These are phyloP conservation scores for Spizellomyces sp. DNA, from an alignment of 192 early-diverging fungal genomes.

Conservation along the genomic window DNA sequence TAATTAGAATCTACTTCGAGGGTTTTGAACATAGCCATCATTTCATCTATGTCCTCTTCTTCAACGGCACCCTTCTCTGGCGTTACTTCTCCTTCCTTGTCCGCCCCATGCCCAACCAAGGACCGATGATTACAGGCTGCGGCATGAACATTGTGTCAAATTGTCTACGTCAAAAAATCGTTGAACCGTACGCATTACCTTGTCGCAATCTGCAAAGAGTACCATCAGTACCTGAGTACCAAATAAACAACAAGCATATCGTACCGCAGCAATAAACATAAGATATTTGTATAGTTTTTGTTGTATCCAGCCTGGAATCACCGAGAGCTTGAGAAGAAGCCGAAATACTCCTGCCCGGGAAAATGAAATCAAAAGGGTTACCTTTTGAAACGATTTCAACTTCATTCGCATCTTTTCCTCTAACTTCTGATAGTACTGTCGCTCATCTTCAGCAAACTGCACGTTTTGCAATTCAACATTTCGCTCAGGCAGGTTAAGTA, in stretches of 20 bases:
- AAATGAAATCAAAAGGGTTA: not conserved
- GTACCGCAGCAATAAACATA: constrained; percentile 30
- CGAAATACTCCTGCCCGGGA: not conserved
- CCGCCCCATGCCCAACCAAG: constrained; percentile 16
- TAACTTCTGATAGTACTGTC: constrained; percentile 63
- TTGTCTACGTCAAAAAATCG: not conserved
- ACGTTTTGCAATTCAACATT: constrained; percentile 47
- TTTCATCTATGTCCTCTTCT: constrained; percentile 24
- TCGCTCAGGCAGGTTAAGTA: constrained; percentile 63
- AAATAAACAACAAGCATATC: constrained; percentile 1
- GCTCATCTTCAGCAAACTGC: constrained; percentile 55
- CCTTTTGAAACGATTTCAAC: constrained; percentile 23
- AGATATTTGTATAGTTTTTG: constrained; percentile 45
- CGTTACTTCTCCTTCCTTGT: constrained; percentile 16
- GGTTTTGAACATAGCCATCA: constrained; percentile 24
- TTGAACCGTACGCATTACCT: not conserved
- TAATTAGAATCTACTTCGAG: constrained; percentile 18
- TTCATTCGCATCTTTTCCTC: constrained; percentile 30
- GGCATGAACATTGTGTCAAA: not conserved
- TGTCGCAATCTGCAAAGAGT: constrained; percentile 17
- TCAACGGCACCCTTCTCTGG: constrained; percentile 17
- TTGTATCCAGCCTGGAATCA: not conserved
- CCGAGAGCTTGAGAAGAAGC: too few species aligned
- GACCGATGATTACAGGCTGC: constrained; percentile 26
- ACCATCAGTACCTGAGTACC: not conserved